Conservation (phyloP, 108 stramenopile genomes). For the Nannochloropsis gaditana region DNA sequence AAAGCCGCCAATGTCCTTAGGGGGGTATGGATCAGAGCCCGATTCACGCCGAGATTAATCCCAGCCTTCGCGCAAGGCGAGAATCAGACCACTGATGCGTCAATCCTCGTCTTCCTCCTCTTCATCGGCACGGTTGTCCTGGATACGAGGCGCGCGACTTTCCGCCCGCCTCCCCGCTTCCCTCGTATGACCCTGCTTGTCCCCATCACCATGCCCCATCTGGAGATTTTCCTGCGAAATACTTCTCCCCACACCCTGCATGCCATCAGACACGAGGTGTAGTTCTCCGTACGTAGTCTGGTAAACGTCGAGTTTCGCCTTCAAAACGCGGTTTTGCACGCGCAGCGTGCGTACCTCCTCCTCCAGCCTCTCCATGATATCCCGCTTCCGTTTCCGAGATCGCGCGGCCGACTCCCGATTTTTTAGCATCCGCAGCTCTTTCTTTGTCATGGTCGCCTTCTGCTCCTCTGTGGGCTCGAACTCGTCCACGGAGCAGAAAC, state of each 20-base stretch:
- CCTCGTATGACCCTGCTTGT: background rate
- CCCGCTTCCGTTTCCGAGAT: slow-evolving; percentile 2
- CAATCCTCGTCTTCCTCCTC: background rate
- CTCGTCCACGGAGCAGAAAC: background rate
- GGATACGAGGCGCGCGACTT: background rate
- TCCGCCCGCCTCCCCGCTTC: background rate
- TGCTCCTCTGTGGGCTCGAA: background rate
- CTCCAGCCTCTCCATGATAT: background rate
- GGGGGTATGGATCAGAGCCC: too few relatives aligned
- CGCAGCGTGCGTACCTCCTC: background rate
- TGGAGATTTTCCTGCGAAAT: background rate
- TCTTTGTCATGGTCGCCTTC: background rate
- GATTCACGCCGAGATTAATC: background rate
- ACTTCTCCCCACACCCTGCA: too few relatives aligned
- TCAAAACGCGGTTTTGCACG: background rate
- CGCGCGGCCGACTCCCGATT: background rate
- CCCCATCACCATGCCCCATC: background rate
- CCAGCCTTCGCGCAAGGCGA: background rate
- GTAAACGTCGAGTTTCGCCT: background rate
- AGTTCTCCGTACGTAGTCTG: background rate
- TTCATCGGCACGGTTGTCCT: background rate
- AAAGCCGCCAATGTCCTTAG: too few relatives aligned
- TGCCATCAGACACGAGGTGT: background rate
- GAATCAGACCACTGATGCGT: background rate
- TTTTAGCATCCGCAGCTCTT: background rate